phyloP scores from a whole-genome alignment of 331 rosid genomes.

The Quercus phellos region DNA sequence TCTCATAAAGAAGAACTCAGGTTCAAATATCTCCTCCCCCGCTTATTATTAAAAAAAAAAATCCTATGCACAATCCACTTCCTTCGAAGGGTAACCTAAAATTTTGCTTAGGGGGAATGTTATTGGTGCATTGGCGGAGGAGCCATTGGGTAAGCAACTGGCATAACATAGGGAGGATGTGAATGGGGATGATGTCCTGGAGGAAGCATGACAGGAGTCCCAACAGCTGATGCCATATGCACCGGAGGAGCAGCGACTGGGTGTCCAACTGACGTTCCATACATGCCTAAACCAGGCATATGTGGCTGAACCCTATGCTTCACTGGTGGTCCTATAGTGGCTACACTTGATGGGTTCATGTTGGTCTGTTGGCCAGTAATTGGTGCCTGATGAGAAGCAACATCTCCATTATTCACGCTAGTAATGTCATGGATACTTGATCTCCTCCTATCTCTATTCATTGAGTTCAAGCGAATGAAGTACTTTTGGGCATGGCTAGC shows the following conservation, averaged over 20 bases:
- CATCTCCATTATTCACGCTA: constrained; percentile 76
- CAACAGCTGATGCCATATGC: constrained; percentile 88
- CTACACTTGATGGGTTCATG: constrained; percentile 38
- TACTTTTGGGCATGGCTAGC: constrained; percentile 99
- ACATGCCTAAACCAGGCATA: constrained; percentile 75
- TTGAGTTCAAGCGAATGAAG: constrained; percentile 87
- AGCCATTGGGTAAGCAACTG: constrained; percentile 95
- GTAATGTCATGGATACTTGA: constrained; percentile 97
- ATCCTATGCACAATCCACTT: not conserved
- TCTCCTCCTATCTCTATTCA: constrained; percentile 94
- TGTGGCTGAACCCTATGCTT: constrained; percentile 70
- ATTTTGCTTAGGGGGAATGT: constrained; percentile 16
- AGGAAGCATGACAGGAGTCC: constrained; percentile 96
- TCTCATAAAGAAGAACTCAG: too few species aligned
- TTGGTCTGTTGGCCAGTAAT: constrained; percentile 78
- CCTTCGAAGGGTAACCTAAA: not conserved
- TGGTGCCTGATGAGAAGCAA: constrained; percentile 58
- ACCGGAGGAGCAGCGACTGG: constrained; percentile 76
- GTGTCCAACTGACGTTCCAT: constrained; percentile 86
- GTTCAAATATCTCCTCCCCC: too few species aligned
- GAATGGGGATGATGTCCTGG: constrained; percentile 60
- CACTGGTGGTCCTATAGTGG: constrained; percentile 50
- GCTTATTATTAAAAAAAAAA: too few species aligned
- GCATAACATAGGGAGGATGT: constrained; percentile 77
- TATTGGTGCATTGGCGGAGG: constrained; percentile 93